Evolutionary conservation across 75 land plant genomes (phyloP), one percentile per base, ranked within the genome.

Genomic region (Chamaecyparis obtusa): DNA sequence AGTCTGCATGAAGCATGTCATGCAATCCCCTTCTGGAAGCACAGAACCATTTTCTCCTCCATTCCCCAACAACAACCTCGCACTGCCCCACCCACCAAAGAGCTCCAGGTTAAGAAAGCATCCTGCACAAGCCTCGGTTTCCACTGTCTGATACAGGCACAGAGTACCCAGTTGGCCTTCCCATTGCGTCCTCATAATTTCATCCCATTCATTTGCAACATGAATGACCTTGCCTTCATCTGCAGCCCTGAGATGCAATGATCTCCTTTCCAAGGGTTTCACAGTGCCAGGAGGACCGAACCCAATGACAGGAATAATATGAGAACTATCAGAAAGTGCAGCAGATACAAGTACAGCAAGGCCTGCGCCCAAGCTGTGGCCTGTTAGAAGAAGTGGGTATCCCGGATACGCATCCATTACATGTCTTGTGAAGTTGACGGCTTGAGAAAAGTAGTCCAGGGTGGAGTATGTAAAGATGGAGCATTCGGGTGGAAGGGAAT

Each of bases 351-450:
- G 55, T 37, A 89, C 41, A 21, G 90, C 90, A 27, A 89, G 85
- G 15, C 90, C 88, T 43, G 90, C 88, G 13, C 90, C 88, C 30
- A 89, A 48, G 77, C 90, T 89, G 60, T 89, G 90, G 27, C 90
- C 88, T 27, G 90, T 84, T 33, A 89, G 67, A 48, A 87, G 43
- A 36, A 83, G 85, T 0, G 5, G 43, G 83, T 80, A 80, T 80
- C 46, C 85, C 8, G 57, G 85, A 54, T 83, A 83, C 24, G 55
- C 85, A 35, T 85, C 76, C 77, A 60, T 74, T 36, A 87, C 90
- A 74, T 79, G 56, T 81, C 39, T 77, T 17, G 89, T 87, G 49
- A 74, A 89, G 9, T 39, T 55, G 39, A 89, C 69, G n/a, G 89
- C 90, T 51, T 89, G 90, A 9, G 86, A 54, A n/a, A 88, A 84